phyloP scores from a whole-genome alignment of 2,329 filamentous ascomycete genomes.

The Epichloe glyceriae region DNA sequence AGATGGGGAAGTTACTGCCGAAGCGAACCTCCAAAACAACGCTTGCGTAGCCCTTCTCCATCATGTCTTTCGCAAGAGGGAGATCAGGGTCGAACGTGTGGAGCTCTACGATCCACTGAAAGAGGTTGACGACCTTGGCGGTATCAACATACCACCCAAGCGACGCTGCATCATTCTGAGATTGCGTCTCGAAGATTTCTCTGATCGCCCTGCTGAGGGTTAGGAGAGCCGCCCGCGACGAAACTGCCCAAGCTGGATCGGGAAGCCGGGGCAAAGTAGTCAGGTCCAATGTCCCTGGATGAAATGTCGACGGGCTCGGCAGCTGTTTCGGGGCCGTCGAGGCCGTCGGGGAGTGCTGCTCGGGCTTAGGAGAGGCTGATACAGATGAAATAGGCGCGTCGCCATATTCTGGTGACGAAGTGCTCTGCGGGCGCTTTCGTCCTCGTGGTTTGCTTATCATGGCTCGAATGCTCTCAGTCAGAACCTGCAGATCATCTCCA shows the following conservation, averaged over 20 bases:
- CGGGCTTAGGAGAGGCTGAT: no score
- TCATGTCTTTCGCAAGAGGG: constrained; percentile 66
- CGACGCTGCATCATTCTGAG: constrained; percentile 44
- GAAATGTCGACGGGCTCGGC: constrained; percentile 30
- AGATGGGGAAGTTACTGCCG: constrained; percentile 59
- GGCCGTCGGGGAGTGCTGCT: no score
- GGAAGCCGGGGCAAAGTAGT: constrained; percentile 48
- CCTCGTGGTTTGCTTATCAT: background rate
- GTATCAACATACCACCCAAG: constrained; percentile 77
- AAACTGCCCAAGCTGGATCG: constrained; percentile 18
- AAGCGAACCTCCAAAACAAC: constrained; percentile 76
- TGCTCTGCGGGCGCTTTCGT: background rate
- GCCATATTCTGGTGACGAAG: background rate
- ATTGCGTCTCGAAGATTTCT: constrained; percentile 51
- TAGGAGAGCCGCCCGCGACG: constrained; percentile 14
- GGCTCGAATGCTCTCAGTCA: background rate
- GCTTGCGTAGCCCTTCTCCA: constrained; percentile 43
- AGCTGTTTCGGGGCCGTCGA: background rate
- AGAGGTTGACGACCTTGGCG: constrained; percentile 55
- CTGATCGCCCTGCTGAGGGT: constrained; percentile 39
- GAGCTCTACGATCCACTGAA: constrained; percentile 84
- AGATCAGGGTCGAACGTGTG: constrained; percentile 63
- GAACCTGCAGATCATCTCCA: constrained; percentile 2
- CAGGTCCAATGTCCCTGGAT: constrained; percentile 52
- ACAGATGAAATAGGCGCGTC: background rate